These are phyloP conservation scores for Magnaporthales sp. DNA, from an alignment of 2,329 filamentous ascomycete genomes.

Conservation along the genomic window DNA sequence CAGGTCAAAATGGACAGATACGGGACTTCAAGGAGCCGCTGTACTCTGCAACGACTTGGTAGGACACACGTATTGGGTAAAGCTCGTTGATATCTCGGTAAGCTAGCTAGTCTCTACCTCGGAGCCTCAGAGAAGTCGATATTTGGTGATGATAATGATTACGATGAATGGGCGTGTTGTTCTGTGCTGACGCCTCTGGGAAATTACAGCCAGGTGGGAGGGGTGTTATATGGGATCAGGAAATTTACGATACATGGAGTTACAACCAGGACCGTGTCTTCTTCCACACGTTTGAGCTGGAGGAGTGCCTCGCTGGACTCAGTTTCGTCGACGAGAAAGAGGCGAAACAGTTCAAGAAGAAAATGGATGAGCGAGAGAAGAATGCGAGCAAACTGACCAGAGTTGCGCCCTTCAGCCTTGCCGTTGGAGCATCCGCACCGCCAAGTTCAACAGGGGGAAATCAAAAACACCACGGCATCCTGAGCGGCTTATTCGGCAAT, in stretches of 20 bases:
- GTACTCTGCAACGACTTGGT: constrained; percentile 92
- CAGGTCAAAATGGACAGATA: constrained; percentile 82
- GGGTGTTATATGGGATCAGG: constrained; percentile 94
- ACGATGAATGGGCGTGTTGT: background rate
- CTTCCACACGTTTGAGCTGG: constrained; percentile 95
- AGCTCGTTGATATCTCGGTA: constrained; percentile 94
- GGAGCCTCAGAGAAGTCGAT: constrained; percentile 3
- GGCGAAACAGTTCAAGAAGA: constrained; percentile 93
- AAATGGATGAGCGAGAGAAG: constrained; percentile 93
- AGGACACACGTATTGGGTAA: constrained; percentile 94
- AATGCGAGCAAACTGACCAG: constrained; percentile 83
- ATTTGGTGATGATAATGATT: background rate
- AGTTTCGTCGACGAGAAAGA: constrained; percentile 97
- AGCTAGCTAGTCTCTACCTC: constrained; percentile 20
- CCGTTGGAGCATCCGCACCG: constrained; percentile 23
- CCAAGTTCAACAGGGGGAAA: constrained; percentile 21
- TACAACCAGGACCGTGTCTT: constrained; percentile 98
- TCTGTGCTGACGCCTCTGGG: background rate
- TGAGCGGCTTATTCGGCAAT: constrained; percentile 56
- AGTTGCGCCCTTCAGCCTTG: constrained; percentile 60
- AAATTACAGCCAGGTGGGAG: constrained; percentile 56
- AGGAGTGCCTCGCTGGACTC: constrained; percentile 80
- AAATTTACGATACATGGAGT: constrained; percentile 88
- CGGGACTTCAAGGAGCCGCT: constrained; percentile 82
- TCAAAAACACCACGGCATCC: constrained; percentile 35